Percentiles rank a stretch among this genome's conserved stretches.
Evolutionary conservation across 2,329 filamentous ascomycete species (phyloP).

Genomic region (Pseudopithomyces chartarum): DNA sequence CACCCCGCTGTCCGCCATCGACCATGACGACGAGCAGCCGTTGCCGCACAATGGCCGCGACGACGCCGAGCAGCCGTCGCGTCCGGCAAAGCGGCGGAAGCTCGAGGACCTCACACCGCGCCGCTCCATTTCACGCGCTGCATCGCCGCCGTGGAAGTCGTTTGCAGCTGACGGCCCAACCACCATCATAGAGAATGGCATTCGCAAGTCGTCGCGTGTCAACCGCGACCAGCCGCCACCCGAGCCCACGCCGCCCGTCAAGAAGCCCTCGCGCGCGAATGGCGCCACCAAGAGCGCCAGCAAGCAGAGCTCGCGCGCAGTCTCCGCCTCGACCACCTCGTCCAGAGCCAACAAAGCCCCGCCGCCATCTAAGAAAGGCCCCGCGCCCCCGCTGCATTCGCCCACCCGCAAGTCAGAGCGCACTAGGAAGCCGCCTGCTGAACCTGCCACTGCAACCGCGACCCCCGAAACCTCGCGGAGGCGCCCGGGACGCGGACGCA

Average conservation of each 20-base stretch:
- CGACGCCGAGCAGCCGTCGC: conserved; percentile 32
- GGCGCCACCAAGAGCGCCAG: conserved; percentile 26
- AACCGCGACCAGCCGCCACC: conserved; percentile 52
- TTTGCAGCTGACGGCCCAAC: conserved; percentile 84
- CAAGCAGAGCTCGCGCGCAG: conserved; percentile 29
- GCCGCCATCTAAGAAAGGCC: conserved; percentile 26
- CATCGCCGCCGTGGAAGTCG: conserved; percentile 93
- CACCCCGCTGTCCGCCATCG: conserved; percentile 35
- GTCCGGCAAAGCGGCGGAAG: conserved; percentile 67
- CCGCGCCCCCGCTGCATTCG: conserved; percentile 24
- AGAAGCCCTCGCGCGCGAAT: conserved; percentile 36
- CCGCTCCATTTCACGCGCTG: conserved; percentile 51
- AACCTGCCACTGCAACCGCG: conserved; percentile 20
- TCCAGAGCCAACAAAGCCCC: conserved; percentile 25
- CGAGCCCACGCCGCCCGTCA: conserved; percentile 42
- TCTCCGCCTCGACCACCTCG: conserved; percentile 14
- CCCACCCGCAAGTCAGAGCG: conserved; percentile 42
- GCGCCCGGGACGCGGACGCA: conserved; percentile 29
- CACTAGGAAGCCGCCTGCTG: conserved; percentile 30
- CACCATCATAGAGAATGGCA: conserved; percentile 71
- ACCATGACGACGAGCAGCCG: conserved; percentile 27
- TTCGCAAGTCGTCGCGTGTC: conserved; percentile 65
- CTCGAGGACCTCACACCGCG: conserved; percentile 44
- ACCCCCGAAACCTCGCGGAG: conserved; percentile 25
- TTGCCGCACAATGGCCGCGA: conserved; percentile 24